Evolutionary conservation across 345 rosid species (phyloP).

Genomic region (Citrus sp.): DNA sequence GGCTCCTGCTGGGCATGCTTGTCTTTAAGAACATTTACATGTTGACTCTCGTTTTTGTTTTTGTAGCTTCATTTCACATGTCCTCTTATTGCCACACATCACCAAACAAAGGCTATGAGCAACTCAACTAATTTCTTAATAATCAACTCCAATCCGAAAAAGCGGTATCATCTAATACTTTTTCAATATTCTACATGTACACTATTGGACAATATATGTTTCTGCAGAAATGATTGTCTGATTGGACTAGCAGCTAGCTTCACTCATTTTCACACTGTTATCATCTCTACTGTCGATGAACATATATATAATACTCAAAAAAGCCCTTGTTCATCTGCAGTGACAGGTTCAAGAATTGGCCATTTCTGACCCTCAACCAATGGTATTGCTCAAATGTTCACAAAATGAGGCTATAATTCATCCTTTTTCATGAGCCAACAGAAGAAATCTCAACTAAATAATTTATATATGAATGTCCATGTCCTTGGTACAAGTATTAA

Average conservation of each 20-base stretch:
- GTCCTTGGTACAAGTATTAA: neutral
- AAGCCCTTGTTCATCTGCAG: too few species aligned
- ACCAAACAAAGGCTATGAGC: neutral
- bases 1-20: constrained; percentile 41
- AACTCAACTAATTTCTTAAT: constrained; percentile 1
- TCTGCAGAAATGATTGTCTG: neutral
- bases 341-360: neutral
- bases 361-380: neutral
- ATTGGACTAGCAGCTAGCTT: neutral
- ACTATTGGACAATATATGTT: neutral
- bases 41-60: neutral
- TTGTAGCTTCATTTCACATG: constrained; percentile 14
- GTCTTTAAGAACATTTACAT: constrained; percentile 16
- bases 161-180: neutral
- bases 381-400: neutral
- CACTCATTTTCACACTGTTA: neutral
- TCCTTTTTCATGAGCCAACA: neutral
- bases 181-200: neutral
- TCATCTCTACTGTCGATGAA: too few species aligned
- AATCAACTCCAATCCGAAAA: neutral
- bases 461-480: neutral
- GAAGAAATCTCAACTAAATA: neutral
- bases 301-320: too few species aligned
- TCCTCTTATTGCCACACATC: constrained; percentile 18
- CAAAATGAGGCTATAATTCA: neutral